Conservation (phyloP, 1,284 basidiomycete genomes). For the Leccinum pallidistipes region DNA sequence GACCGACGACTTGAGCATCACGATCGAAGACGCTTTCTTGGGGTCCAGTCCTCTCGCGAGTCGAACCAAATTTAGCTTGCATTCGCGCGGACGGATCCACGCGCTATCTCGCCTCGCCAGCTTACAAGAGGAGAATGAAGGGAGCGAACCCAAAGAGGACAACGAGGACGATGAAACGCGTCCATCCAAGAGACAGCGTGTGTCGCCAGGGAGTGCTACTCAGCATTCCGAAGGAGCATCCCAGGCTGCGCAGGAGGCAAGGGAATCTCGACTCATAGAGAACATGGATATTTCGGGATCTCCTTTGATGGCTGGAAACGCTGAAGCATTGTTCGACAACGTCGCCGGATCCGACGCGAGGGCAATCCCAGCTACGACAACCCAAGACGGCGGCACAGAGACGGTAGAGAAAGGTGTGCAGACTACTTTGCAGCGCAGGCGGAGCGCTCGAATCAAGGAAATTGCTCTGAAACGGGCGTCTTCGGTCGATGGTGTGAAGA, state of each 20-base stretch:
- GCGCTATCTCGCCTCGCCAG: conserved; percentile 21
- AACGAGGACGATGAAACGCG: conserved; percentile 12
- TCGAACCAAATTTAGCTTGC: conserved; percentile 15
- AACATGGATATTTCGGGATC: conserved; percentile 31
- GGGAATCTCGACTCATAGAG: conserved; percentile 27
- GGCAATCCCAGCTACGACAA: background rate
- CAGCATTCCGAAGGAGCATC: background rate
- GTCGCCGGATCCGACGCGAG: background rate
- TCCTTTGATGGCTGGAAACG: conserved; percentile 19
- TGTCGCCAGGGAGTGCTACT: background rate
- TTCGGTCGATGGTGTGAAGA: conserved; percentile 6
- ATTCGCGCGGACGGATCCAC: conserved; percentile 9
- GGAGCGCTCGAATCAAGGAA: conserved; percentile 30
- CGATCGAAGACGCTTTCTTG: conserved; percentile 18
- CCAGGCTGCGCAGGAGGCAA: background rate
- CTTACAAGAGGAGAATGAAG: conserved; percentile 29
- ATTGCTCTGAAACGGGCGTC: conserved; percentile 17
- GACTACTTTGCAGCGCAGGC: conserved; percentile 15
- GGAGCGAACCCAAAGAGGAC: conserved; percentile 15
- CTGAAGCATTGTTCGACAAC: background rate
- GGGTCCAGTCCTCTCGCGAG: conserved; percentile 32
- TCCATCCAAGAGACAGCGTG: conserved; percentile 23
- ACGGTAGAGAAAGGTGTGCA: background rate
- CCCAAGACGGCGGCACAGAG: background rate
- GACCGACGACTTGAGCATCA: conserved; percentile 1